phyloP scores from a whole-genome alignment of 768 basidiomycete genomes.

The Boletus edulis region DNA sequence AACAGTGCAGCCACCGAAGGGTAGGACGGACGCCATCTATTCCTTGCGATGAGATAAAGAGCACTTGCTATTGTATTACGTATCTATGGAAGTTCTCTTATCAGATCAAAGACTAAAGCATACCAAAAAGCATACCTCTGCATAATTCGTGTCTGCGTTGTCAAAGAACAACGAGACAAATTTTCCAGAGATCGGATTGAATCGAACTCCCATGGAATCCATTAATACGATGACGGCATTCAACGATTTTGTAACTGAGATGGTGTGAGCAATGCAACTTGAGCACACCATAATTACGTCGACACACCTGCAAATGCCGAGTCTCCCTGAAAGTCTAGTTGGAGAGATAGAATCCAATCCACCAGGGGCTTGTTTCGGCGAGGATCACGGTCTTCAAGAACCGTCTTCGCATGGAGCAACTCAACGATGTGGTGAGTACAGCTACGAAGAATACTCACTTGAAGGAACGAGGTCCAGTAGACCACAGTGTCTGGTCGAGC shows the following conservation, averaged over 20 bases:
- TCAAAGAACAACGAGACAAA: conserved; percentile 70
- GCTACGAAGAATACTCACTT: conserved; percentile 13
- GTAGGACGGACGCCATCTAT: conserved; percentile 70
- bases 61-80: conserved; percentile 66
- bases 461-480: conserved; percentile 71
- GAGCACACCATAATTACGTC: neutral
- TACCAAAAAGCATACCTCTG: conserved; percentile 53
- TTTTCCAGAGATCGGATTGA: conserved; percentile 62
- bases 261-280: conserved; percentile 6
- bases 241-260: conserved; percentile 73
- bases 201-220: conserved; percentile 63
- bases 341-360: conserved; percentile 72
- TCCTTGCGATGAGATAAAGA: conserved; percentile 53
- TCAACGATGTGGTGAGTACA: neutral
- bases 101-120: neutral
- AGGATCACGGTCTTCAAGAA: conserved; percentile 72
- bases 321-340: conserved; percentile 79
- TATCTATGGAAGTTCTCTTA: conserved; percentile 43
- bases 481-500: conserved; percentile 83
- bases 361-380: conserved; percentile 71
- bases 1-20: conserved; percentile 53
- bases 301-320: conserved; percentile 83
- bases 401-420: conserved; percentile 34
- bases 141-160: conserved; percentile 79
- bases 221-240: conserved; percentile 64